A percentile compares a stretch with the other conserved stretches of the same genome.
These are phyloP conservation scores for Epichloe festucae DNA, from an alignment of 2,329 filamentous ascomycete genomes.

Conservation along the genomic window DNA sequence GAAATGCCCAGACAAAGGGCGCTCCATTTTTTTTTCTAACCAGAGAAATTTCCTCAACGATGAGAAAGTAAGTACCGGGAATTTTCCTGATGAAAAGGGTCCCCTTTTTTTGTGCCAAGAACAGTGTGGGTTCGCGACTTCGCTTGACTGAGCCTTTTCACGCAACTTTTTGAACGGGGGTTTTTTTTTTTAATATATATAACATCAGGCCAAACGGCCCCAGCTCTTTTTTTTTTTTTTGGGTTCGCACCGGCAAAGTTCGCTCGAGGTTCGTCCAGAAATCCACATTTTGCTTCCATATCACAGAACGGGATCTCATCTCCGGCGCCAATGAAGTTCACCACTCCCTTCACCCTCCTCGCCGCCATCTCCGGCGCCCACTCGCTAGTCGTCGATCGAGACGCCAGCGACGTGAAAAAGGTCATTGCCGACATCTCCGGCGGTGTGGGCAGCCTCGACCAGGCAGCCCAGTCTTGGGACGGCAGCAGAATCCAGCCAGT, in stretches of 20 bases:
- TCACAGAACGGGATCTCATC: background rate
- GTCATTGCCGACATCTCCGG: background rate
- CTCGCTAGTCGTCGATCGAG: background rate
- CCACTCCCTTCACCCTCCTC: background rate
- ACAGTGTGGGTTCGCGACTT: too few species aligned
- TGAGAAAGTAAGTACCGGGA: too few species aligned
- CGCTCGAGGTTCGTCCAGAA: slow-evolving; percentile 1
- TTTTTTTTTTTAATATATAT: too few species aligned
- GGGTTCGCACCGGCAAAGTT: background rate
- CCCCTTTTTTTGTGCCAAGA: too few species aligned
- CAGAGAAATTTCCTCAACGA: too few species aligned
- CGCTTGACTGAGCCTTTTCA: too few species aligned
- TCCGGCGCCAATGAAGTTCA: slow-evolving; percentile 2
- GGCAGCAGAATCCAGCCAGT: background rate
- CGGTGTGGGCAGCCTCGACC: background rate
- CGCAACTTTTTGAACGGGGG: too few species aligned
- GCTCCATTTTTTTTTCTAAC: too few species aligned
- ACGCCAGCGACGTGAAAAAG: background rate
- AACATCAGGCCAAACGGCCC: too few species aligned
- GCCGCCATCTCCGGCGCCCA: background rate
- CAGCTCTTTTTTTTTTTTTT: too few species aligned
- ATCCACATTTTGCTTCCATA: background rate
- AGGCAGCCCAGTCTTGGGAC: background rate
- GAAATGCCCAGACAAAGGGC: too few species aligned
- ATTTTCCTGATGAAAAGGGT: too few species aligned